phyloP scores from a whole-genome alignment of 306 rosid genomes.

The Prunus campanulata region DNA sequence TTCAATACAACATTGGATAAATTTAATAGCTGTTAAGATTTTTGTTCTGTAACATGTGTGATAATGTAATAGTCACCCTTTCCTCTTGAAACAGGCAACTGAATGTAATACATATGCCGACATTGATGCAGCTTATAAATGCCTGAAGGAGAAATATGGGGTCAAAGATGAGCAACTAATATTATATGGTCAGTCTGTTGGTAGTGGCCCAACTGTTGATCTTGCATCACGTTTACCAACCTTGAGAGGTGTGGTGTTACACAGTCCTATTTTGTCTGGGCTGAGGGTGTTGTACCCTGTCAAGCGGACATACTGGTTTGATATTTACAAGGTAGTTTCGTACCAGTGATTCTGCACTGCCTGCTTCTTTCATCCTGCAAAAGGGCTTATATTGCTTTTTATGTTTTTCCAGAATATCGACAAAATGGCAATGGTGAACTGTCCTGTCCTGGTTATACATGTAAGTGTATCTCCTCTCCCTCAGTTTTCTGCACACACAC shows the following conservation, averaged over 20 bases:
- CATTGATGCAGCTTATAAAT: slow-evolving; percentile 87
- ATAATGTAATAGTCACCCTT: slow-evolving; percentile 31
- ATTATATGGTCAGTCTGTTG: slow-evolving; percentile 91
- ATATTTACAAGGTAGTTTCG: slow-evolving; percentile 73
- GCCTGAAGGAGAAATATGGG: slow-evolving; percentile 80
- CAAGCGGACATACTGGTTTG: slow-evolving; percentile 90
- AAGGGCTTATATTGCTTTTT: slow-evolving; percentile 17
- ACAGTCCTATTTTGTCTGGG: slow-evolving; percentile 91
- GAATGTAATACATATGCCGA: slow-evolving; percentile 92
- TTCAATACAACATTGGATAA: neutral
- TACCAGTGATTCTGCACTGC: slow-evolving; percentile 13
- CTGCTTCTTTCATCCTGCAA: slow-evolving; percentile 17
- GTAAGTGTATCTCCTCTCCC: slow-evolving; percentile 46
- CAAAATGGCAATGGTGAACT: slow-evolving; percentile 64
- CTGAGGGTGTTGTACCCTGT: slow-evolving; percentile 88
- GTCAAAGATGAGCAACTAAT: slow-evolving; percentile 82
- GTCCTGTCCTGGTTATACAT: slow-evolving; percentile 86
- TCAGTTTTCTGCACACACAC: neutral
- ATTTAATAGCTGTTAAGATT: neutral
- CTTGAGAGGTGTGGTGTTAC: slow-evolving; percentile 81
- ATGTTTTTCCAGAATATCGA: slow-evolving; percentile 72
- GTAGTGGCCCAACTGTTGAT: slow-evolving; percentile 94
- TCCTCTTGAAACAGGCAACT: slow-evolving; percentile 75
- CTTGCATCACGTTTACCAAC: slow-evolving; percentile 75
- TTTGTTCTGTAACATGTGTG: slow-evolving; percentile 2